phyloP scores from a whole-genome alignment of 768 basidiomycete species.

The Pleurotus sapidus region DNA sequence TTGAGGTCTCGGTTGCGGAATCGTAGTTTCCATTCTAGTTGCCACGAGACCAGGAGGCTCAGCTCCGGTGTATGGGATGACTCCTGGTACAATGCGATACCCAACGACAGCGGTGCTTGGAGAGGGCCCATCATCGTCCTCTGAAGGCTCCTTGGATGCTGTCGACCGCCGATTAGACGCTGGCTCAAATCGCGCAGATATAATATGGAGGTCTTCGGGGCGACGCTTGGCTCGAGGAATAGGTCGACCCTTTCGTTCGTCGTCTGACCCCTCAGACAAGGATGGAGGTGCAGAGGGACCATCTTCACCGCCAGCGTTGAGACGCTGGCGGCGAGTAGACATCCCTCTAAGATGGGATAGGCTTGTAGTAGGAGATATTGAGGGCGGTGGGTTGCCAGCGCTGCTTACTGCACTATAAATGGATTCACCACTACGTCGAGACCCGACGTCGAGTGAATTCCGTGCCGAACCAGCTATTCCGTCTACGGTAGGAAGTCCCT shows the following conservation, averaged over 20 bases:
- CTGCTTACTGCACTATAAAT: conserved; percentile 37
- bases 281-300: conserved; percentile 38
- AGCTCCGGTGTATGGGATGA: conserved; percentile 3
- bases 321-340: conserved; percentile 30
- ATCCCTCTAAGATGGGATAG: conserved; percentile 35
- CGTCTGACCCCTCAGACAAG: conserved; percentile 35
- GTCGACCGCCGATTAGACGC: too few species aligned
- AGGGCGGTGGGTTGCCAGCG: conserved; percentile 13
- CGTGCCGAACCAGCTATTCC: conserved; percentile 37
- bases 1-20: conserved; percentile 17
- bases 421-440: conserved; percentile 42
- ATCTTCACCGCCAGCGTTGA: conserved; percentile 42
- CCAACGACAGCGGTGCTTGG: not conserved
- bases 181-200: not conserved
- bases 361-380: conserved; percentile 43
- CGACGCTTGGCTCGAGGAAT: conserved; percentile 1
- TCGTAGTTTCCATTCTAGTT: conserved; percentile 8
- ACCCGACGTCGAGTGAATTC: conserved; percentile 43
- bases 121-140: not conserved
- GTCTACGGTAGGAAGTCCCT: conserved; percentile 55
- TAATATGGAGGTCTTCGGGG: not conserved
- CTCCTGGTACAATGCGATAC: not conserved
- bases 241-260: conserved; percentile 9
- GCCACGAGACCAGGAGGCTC: conserved; percentile 2
- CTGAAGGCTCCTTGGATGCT: conserved; percentile 2